Evolutionary conservation across 1,284 basidiomycete genomes (phyloP), one percentile per base, ranked within the genome.

Genomic region (Thecaphora thlaspeos): DNA sequence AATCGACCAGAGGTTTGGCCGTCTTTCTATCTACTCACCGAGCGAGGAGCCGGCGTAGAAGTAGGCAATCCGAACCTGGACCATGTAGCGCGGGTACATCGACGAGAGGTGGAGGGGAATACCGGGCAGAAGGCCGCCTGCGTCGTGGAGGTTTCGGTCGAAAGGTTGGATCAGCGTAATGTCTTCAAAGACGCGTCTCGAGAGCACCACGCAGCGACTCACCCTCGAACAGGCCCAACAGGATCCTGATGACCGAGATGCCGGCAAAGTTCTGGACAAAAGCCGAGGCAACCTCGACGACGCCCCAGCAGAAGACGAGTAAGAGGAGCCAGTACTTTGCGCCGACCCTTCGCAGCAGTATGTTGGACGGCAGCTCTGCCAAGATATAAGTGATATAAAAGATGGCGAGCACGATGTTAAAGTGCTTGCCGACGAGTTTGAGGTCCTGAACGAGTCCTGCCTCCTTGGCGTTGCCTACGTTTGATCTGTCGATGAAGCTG

Each of bases 281-380:
- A 4, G 84, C 85, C 73, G 86, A 85, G 44, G 80, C 79, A 32
- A 85, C 78, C 30, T 83, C 83, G 12, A 83, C 81, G 18, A 85
- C 79, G 3, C 85, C 86, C 84, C 84, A 87, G 1, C 79, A 63
- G 4, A 86, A 75, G 4, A 84, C 84, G 15, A 86, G 71, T 3
- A 82, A 81, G 2, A 85, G 84, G 4, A 86, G 42, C 61, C 56
- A 64, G 44, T 60, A 55, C 46, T 68, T 61, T 15, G 76, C 74
- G 2, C 71, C 70, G 10, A 78, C 40, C 41, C 60, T 61, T 38
- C 75, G 70, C 46, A 79, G 54, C 28, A 76, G 34, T 32, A 79
- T 61, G 53, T 78, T 79, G 39, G 71, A 73, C 15, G 77, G 78
- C 18, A 79, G 68, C 39, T 70, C 68, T 28, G 36, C 28, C 11